Conservation (phyloP, 768 basidiomycete species). For the Suillus variegatus region DNA sequence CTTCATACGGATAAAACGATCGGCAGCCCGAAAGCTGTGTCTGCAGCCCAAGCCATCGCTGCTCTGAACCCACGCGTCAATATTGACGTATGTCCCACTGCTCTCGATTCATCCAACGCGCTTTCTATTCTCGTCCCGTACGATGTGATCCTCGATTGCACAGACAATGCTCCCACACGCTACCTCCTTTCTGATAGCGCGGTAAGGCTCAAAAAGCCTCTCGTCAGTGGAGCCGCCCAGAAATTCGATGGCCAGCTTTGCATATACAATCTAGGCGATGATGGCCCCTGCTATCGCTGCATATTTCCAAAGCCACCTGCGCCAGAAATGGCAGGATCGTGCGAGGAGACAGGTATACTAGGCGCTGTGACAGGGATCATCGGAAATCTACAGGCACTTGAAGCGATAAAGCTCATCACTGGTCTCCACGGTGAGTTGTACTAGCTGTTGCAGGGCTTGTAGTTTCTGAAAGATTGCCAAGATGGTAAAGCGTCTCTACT, state of each 20-base stretch:
- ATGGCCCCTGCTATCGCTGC: constrained; percentile 93
- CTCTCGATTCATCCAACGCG: constrained; percentile 67
- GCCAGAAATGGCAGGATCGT: constrained; percentile 64
- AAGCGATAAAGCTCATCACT: constrained; percentile 77
- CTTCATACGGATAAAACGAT: constrained; percentile 74
- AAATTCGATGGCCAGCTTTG: constrained; percentile 81
- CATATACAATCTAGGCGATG: constrained; percentile 65
- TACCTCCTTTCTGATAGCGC: constrained; percentile 91
- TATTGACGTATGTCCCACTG: constrained; percentile 57
- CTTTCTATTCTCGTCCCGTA: constrained; percentile 59
- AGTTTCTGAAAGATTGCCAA: constrained; percentile 26
- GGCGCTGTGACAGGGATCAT: constrained; percentile 90
- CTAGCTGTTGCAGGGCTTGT: neutral
- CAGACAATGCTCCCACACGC: constrained; percentile 89
- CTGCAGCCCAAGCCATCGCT: constrained; percentile 67
- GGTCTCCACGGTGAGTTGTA: constrained; percentile 59
- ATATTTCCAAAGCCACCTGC: constrained; percentile 83
- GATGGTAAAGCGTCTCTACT: constrained; percentile 67
- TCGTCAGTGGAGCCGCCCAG: constrained; percentile 93
- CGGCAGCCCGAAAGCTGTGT: constrained; percentile 79
- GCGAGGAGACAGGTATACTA: constrained; percentile 87
- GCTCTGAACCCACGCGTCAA: constrained; percentile 56
- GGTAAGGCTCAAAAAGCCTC: constrained; percentile 72
- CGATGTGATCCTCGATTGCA: constrained; percentile 88
- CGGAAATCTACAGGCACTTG: constrained; percentile 86